Percentiles rank a stretch among this genome's conserved stretches.
These are phyloP conservation scores for Funneliformis geosporum DNA, from an alignment of 192 early-diverging fungal genomes.

Conservation along the genomic window DNA sequence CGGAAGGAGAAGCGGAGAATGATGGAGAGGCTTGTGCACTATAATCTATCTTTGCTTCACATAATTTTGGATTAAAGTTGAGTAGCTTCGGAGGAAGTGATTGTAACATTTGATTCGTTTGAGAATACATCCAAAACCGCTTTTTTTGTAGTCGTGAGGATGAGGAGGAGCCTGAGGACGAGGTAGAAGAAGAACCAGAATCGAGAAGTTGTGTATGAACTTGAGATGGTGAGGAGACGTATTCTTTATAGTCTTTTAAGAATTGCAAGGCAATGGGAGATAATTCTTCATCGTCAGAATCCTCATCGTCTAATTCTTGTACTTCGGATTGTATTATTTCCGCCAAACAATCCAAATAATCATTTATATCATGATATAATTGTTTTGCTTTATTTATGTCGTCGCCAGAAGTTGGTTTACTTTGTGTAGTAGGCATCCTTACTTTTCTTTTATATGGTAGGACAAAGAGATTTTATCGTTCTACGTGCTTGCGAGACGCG, in stretches of 20 bases:
- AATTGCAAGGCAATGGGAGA: not conserved
- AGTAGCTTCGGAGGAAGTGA: not conserved
- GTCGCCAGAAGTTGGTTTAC: not conserved
- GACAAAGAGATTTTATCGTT: no score
- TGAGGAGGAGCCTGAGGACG: not conserved
- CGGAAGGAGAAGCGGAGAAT: not conserved
- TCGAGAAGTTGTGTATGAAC: not conserved
- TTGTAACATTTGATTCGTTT: no score
- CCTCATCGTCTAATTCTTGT: not conserved
- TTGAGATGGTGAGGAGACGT: not conserved
- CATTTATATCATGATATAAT: not conserved
- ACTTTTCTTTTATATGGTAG: not conserved
- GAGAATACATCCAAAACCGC: not conserved
- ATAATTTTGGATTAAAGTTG: not conserved
- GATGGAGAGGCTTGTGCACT: not conserved
- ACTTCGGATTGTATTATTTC: not conserved
- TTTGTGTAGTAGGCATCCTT: not conserved
- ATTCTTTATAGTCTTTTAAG: not conserved
- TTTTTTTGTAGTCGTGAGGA: not conserved
- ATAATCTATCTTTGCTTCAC: not conserved
- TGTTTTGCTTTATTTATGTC: not conserved
- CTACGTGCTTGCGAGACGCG: no score
- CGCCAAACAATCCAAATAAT: not conserved
- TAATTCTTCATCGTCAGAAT: not conserved
- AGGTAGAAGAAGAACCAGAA: not conserved